Evolutionary conservation across 164 flowering plant genomes (phyloP).

Genomic region (Hamamelis virginiana): DNA sequence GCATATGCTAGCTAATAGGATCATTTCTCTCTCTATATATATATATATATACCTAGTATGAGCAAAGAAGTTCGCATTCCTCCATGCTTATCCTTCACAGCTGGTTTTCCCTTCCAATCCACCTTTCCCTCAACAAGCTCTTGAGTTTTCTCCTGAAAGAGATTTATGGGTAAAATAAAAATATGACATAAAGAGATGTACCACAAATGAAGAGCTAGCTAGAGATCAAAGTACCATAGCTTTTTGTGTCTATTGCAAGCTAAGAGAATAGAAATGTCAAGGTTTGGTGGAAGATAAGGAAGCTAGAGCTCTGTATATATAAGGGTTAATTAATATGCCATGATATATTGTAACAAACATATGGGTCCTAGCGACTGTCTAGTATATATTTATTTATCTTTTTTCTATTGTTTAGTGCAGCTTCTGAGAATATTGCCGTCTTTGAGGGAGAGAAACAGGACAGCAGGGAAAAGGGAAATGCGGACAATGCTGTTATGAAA

Average conservation of each 20-base stretch:
- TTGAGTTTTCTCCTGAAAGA: slow-evolving; percentile 39
- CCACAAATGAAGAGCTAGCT: too few species aligned
- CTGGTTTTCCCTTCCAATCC: slow-evolving; percentile 73
- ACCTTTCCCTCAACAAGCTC: slow-evolving; percentile 62
- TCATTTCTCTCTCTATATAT: too few species aligned
- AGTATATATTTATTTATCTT: too few species aligned
- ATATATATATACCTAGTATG: slow-evolving; percentile 35
- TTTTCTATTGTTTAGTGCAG: too few species aligned
- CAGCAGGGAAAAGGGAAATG: too few species aligned
- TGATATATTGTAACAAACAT: too few species aligned
- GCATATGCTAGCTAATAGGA: too few species aligned
- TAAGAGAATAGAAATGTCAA: not conserved
- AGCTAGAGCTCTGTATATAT: not conserved
- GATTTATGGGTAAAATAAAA: not conserved
- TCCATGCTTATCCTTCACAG: slow-evolving; percentile 58
- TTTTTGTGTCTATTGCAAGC: not conserved
- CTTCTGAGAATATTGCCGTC: too few species aligned
- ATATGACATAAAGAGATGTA: not conserved
- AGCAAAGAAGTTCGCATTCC: slow-evolving; percentile 41
- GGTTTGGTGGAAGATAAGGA: slow-evolving; percentile 1
- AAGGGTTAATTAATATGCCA: not conserved
- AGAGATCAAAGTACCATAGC: not conserved
- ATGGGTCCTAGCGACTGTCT: too few species aligned
- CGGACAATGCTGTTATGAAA: too few species aligned
- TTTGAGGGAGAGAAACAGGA: too few species aligned